Base-by-base conservation (phyloP, 306 rosid genomes). In the Gleditsia sinensis region DNA sequence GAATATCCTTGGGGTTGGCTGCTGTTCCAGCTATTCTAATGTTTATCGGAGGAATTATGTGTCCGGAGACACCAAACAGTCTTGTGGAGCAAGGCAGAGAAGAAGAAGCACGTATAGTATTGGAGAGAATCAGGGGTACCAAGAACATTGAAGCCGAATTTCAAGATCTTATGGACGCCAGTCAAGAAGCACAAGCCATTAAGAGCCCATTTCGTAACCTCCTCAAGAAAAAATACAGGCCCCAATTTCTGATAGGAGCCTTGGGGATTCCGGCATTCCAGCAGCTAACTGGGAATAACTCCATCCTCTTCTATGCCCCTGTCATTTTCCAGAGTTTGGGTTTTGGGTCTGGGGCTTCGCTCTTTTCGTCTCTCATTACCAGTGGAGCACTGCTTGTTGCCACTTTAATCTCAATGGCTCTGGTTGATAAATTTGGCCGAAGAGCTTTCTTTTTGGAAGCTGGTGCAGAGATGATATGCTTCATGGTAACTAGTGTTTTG, bases 61-160 rank as follows among this genome's bases (percentile, higher is more conserved):
- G 92, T 65, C 91, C 97, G 3, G 95, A 90, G 85, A 93, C 98
- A 51, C 97, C 95, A 0, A 93, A 90, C 77, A 93, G 98, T 64
- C 89, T 93, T 10, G 96, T 89, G 9, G 95, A 93, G 69, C 97
- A 87, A 69, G 93, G 97, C 11, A 70, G 54, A 60, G 12, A 80
- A 8, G 87, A 88, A 5, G 98, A 93, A 76, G 98, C 80, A 42
- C 79, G 90, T 75, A 4, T 23, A 14, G 82, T 88, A n/a, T 63
- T 89, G 9, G 88, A 89, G 80, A 90, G 72, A 80, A 77, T 93
- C 9, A 80, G 98, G 71, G 97, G 97, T 1, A 87, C 98, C 13
- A 42, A 14, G 2, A 89, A 89, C 16, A 93, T 93, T 20, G 96
- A 91, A 0, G 97, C 96, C 0, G 97, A 91, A 75, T 91, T 87